Evolutionary conservation across 2,329 filamentous ascomycete species (phyloP).

Genomic region (Thermoascus crustaceus): DNA sequence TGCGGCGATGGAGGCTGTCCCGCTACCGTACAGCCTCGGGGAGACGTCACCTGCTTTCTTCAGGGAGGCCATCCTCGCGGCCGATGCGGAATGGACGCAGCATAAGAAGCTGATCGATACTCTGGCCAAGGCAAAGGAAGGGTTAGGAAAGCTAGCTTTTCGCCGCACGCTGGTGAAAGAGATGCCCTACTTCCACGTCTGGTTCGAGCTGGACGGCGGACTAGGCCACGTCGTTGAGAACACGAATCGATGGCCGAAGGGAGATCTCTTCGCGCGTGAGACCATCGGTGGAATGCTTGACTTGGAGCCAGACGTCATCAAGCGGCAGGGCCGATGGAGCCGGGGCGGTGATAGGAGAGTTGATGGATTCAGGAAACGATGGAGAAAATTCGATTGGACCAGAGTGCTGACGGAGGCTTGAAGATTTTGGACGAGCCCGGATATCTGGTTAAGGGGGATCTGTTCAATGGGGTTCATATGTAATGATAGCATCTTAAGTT

Average conservation of each 20-base stretch:
- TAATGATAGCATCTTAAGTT: too few relatives aligned
- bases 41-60: conserved; percentile 92
- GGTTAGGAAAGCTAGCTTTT: conserved; percentile 73
- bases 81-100: conserved; percentile 91
- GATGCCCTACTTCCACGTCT: conserved; percentile 97
- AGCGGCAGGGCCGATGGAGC: conserved; percentile 81
- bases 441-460: too few relatives aligned
- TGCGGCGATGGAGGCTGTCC: conserved; percentile 76
- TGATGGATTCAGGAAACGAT: conserved; percentile 72
- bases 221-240: conserved; percentile 91
- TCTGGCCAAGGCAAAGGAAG: conserved; percentile 46
- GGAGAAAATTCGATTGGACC: conserved; percentile 92
- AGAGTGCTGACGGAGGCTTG: conserved; percentile 49
- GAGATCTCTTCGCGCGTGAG: conserved; percentile 88
- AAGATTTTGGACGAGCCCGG: too few relatives aligned
- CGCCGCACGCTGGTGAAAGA: conserved; percentile 78
- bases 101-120: conserved; percentile 95
- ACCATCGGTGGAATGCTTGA: conserved; percentile 89
- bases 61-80: conserved; percentile 78
- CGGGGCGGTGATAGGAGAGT: conserved; percentile 57
- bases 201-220: conserved; percentile 88
- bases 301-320: conserved; percentile 70
- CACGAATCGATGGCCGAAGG: conserved; percentile 71
- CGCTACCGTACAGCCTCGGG: conserved; percentile 83
- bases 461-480: too few relatives aligned